Conservation (phyloP, 2,329 filamentous ascomycete species). For the Trichoderma breve region DNA sequence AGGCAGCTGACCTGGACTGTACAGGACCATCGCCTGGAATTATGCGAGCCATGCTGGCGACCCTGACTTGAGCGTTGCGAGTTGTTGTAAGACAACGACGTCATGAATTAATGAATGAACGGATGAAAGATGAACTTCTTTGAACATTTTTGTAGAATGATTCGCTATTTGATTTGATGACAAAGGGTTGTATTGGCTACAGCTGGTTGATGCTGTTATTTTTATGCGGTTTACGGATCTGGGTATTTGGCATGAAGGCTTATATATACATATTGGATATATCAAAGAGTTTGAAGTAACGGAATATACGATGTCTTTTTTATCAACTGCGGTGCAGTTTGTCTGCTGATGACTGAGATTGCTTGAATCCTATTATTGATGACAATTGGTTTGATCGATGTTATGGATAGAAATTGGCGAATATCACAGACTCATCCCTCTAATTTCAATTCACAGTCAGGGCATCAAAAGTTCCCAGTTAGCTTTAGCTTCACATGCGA, state of each 20-base stretch:
- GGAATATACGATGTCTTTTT: neutral
- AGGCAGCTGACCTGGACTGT: slow-evolving; percentile 33
- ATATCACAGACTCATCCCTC: neutral
- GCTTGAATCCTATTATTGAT: no score
- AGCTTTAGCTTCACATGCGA: neutral
- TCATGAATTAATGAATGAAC: slow-evolving; percentile 17
- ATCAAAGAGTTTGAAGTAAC: neutral
- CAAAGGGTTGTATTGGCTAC: neutral
- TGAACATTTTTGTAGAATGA: slow-evolving; percentile 4
- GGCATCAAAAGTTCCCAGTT: neutral
- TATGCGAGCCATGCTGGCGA: slow-evolving; percentile 68
- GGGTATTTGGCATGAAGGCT: neutral
- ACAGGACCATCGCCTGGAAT: slow-evolving; percentile 63
- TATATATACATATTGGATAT: neutral
- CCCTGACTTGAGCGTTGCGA: slow-evolving; percentile 54
- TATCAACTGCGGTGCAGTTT: no score
- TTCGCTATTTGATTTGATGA: neutral
- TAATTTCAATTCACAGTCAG: neutral
- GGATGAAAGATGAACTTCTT: neutral
- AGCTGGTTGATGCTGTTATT: neutral
- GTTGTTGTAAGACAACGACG: neutral
- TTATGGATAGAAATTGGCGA: neutral
- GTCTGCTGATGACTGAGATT: neutral
- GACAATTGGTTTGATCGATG: neutral
- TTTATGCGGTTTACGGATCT: neutral